Evolutionary conservation across 2,329 filamentous ascomycete genomes (phyloP), one percentile per base, ranked within the genome.

Genomic region (Herpotrichia juniperi): DNA sequence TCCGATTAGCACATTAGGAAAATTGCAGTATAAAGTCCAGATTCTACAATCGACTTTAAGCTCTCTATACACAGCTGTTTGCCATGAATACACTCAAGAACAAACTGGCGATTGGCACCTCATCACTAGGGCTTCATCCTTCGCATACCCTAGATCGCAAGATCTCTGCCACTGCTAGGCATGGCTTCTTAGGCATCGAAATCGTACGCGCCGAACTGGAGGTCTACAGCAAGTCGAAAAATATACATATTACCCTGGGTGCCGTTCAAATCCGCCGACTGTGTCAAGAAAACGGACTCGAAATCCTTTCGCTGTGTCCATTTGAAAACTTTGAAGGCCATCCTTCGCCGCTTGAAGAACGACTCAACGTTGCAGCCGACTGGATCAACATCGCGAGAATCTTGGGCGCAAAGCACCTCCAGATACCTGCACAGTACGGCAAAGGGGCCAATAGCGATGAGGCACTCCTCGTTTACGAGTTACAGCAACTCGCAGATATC

Each of bases 401-500:
- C 5, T 34, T 60, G 7, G 34, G 47, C 12, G 47, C 55, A 10
- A 17, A 34, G 2, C 32, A 55, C 24, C 11, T 61, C 11, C 49
- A 57, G 28, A 46, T 57, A 11, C 58, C 56, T 25, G 50, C 54
- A 9, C 48, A 59, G 17, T 58, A 46, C 31, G 34, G 26, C 11
- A 12, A 21, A 16, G 34, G 67, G 34, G 56, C 60, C 17, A 64
- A 50, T 1, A 64, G 62, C 3, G 68, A 74, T 32, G 51, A 66
- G 21, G 44, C 53, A 1, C 43, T 84, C 14, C 84, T 88, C 48
- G 77, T 85, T 1, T 66, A 75, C 0, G 88, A 91, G 60, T 75
- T 91, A 34, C 76, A 73, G 31, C 76, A 84, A 50, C 78, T 87
- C 1, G 87, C 89, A 0, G 87, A 91, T 52, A 74, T 90, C 53